Conservation (phyloP, 768 basidiomycete genomes). For the Ramaria sp. region DNA sequence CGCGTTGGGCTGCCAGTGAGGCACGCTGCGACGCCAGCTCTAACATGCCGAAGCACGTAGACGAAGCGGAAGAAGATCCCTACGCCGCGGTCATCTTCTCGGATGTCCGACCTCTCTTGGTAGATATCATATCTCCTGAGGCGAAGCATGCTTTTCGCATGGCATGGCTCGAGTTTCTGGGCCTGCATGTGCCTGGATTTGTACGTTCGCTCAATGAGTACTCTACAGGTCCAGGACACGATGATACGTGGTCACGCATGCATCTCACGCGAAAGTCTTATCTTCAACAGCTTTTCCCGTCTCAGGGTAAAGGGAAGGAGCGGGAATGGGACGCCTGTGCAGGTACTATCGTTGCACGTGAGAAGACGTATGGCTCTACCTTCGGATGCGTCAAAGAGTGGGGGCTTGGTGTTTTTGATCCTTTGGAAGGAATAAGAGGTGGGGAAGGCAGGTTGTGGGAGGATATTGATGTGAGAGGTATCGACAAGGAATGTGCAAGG, state of each 20-base stretch:
- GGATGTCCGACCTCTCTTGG: constrained; percentile 51
- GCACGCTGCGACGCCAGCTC: constrained; percentile 30
- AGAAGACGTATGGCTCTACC: constrained; percentile 45
- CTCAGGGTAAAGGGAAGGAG: constrained; percentile 18
- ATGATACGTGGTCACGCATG: constrained; percentile 57
- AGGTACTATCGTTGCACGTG: constrained; percentile 56
- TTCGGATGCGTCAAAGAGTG: constrained; percentile 66
- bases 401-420: constrained; percentile 40
- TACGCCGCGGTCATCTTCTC: constrained; percentile 63
- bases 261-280: constrained; percentile 34
- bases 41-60: constrained; percentile 43
- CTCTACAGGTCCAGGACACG: constrained; percentile 29
- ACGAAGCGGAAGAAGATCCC: constrained; percentile 50
- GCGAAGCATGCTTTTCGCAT: constrained; percentile 51
- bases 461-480: constrained; percentile 34
- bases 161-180: constrained; percentile 60
- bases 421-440: constrained; percentile 39
- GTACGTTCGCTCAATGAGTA: constrained; percentile 25
- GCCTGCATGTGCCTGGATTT: constrained; percentile 65
- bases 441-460: constrained; percentile 33
- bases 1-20: constrained; percentile 56
- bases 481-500: constrained; percentile 38
- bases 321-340: constrained; percentile 39
- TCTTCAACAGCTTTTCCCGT: constrained; percentile 45
- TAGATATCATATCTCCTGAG: constrained; percentile 27